These are phyloP conservation scores for Carex myosuroides DNA, from an alignment of 176 grass and related monocot species.

Conservation along the genomic window DNA sequence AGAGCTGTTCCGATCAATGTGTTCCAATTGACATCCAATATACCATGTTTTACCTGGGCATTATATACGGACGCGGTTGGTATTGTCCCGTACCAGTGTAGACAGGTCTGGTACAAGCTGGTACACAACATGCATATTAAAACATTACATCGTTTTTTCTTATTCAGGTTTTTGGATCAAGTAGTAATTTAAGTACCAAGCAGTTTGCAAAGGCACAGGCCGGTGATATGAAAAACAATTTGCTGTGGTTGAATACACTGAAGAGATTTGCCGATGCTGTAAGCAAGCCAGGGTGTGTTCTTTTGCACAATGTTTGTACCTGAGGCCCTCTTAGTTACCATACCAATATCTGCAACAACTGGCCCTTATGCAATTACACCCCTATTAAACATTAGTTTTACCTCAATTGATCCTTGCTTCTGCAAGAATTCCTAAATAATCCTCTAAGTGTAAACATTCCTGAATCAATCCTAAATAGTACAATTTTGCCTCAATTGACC, in stretches of 20 bases:
- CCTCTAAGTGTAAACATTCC: too few species aligned
- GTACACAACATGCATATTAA: neutral
- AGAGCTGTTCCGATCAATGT: too few species aligned
- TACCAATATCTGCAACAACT: too few species aligned
- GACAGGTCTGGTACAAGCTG: neutral
- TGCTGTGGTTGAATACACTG: neutral
- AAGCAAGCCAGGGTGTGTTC: neutral
- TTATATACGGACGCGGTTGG: neutral
- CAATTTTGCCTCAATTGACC: neutral
- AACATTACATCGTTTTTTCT: neutral
- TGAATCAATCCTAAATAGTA: neutral
- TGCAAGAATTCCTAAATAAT: neutral
- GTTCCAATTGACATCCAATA: too few species aligned
- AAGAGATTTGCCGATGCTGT: neutral
- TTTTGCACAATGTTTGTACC: neutral
- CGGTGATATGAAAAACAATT: neutral
- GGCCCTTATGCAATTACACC: neutral
- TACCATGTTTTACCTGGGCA: too few species aligned
- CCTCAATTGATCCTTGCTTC: neutral
- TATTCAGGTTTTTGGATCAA: neutral
- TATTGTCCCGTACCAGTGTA: neutral
- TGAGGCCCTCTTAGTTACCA: too few species aligned
- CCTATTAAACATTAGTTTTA: neutral
- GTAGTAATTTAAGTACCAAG: neutral
- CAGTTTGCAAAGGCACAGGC: neutral